Evolutionary conservation across 2,329 filamentous ascomycete species (phyloP), one percentile per base, ranked within the genome.

Genomic region (Pseudogymnoascus sp.): DNA sequence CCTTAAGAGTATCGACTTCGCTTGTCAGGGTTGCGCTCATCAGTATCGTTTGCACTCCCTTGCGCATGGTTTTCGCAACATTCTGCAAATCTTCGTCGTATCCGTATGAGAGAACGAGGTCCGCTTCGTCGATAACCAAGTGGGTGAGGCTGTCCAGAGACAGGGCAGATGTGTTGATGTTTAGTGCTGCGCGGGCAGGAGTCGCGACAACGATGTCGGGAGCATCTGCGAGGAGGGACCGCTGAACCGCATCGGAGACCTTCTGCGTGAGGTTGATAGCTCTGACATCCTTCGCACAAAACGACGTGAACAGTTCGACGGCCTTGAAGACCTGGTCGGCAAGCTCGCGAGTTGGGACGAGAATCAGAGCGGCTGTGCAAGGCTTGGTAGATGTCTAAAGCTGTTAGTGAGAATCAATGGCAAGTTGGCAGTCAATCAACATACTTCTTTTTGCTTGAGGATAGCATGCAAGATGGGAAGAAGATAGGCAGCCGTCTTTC

Each of bases 401-500:
- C 8, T 29, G 35, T 69, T 64, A 69, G 65, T 48, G 42, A n/a
- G 10, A 35, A 6, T 21, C 9, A 27, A 5, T 9, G 10, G 9
- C 13, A 29, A 48, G 13, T 25, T 59, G 9, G 31, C 27, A 55
- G 8, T 37, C 62, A 36, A 52, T 58, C 40, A 40, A 52, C 76
- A 15, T 74, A 87, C 85, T 69, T 82, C 76, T 76, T 96, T 96
- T 67, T 85, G 84, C 72, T 88, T 89, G 62, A 99, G 77, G 65
- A 96, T 89, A 36, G 84, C 83, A 68, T 96, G 89, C 13, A 99
- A 77, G n/a, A 96, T 82, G 1, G 94, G 94, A 42, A 99, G 81
- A 5, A 96, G 79, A 73, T 97, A 97, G 59, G 94, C 93, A n/a
- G 91, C 91, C 9, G 94, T 99, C 80, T 99, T 99, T 68, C 94